Base-by-base conservation (phyloP, 495 filamentous ascomycete genomes). In the Penicillium subrubescens region DNA sequence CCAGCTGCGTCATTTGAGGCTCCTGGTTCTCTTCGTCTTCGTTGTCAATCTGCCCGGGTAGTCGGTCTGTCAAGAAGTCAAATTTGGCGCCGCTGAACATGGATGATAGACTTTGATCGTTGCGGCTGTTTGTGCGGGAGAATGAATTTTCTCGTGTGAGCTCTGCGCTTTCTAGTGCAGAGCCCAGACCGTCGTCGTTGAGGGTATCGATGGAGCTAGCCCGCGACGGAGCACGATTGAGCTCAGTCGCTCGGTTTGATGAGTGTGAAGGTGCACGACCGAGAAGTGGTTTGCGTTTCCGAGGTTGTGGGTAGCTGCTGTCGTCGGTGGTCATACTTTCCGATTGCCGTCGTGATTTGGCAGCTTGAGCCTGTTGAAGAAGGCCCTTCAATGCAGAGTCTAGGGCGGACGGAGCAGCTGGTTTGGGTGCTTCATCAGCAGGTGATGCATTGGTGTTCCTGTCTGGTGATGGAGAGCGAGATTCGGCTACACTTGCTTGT, bases 201-300 rank as follows among this genome's bases (percentile, higher is more conserved):
- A 84, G 70, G 11, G 82, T 84, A 57, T 84, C 83, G 60, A 84
- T 79, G 35, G 82, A 84, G 72, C 82, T 84, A 46, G 82, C 83
- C 46, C 82, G 82, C 29, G 81, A 83, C 57, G 71, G 65, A 21
- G 66, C 43, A 2, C 29, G 52, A 12, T 60, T 64, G 31, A 59
- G 62, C 6, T 75, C 73, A 25, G 56, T 56, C 35, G 64, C 66
- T 64, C 70, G 72, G 31, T 59, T 56, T 29, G 79, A 79, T 27
- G 79, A 62, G 41, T 79, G 75, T 1, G 82, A 84, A 29, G 77
- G 71, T 8, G 80, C 83, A 43, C 83, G 76, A 31, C 83, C 83
- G n/a, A 86, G 70, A 39, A 84, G 80, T 0, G 82, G 78, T 66
- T 77, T 78, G 31, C 79, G 72, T 48, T 70, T 65, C 37, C 76